Base-by-base conservation (phyloP, 768 basidiomycete species). In the Antrodiella citrinella region DNA sequence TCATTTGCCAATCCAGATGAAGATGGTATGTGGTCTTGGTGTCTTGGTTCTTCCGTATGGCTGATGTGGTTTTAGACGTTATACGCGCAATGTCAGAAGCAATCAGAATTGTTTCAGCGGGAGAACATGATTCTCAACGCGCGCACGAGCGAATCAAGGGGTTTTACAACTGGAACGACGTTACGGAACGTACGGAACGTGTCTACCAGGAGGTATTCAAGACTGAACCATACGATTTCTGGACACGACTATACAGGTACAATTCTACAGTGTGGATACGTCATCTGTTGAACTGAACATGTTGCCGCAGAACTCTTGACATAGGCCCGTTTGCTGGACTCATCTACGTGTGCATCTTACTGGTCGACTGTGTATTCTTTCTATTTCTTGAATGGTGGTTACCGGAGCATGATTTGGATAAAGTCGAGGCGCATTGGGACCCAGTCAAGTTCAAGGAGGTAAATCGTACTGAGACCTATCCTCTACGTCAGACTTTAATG, bases 1-100 rank as follows among this genome's bases (percentile, higher is more conserved):
- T 91, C 89, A 45, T 96, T 98, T 61, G 91, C 94, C 0, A 80
- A 83, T 49, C 92, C 95, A 0, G 89, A 97, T 39, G 92, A 91
- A 66, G 91, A 96, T 56, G 95, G 95, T 93, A 47, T 25, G 79
- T 39, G 24, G 20, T 42, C 26, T 13, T 42, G n/a, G n/a, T n/a
- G n/a, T n/a, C n/a, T n/a, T n/a, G n/a, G n/a, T n/a, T n/a, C n/a
- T n/a, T n/a, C n/a, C n/a, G n/a, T n/a, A n/a, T n/a, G n/a, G n/a
- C n/a, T n/a, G n/a, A n/a, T n/a, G n/a, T n/a, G n/a, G n/a, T 19
- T 18, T 3, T 57, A 96, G 94, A 95, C 62, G 80, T 98, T 10
- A 76, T 95, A 44, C 76, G 82, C 3, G 91, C 92, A 0, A 77
- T 96, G 50, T 79, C 84, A 0, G 78, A 86, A 57, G 95, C 91